phyloP scores from a whole-genome alignment of 495 filamentous ascomycete genomes.

The Saxophila tyrrhenica region DNA sequence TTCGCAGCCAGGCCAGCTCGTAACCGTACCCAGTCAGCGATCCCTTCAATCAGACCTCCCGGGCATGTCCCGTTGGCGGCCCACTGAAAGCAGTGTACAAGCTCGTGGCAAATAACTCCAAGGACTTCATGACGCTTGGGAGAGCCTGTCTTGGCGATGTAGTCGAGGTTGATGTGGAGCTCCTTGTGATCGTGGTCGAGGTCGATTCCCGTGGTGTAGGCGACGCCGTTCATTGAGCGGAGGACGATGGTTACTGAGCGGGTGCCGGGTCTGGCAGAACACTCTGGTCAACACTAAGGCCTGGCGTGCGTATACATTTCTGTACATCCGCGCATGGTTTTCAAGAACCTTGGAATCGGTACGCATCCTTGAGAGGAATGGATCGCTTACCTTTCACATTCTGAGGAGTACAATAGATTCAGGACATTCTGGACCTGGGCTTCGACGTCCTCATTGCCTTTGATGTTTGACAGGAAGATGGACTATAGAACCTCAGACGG shows the following conservation, averaged over 20 bases:
- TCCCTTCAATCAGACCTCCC: constrained; percentile 76
- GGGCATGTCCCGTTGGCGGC: constrained; percentile 53
- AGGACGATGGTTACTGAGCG: constrained; percentile 85
- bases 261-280: constrained; percentile 37
- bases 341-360: too few species aligned
- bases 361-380: not conserved
- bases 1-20: constrained; percentile 61
- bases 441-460: constrained; percentile 40
- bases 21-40: constrained; percentile 88
- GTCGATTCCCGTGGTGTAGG: constrained; percentile 75
- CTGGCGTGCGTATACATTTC: too few species aligned
- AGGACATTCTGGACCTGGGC: constrained; percentile 55
- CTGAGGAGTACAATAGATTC: constrained; percentile 43
- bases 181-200: constrained; percentile 88
- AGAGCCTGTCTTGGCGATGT: constrained; percentile 41
- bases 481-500: constrained; percentile 1
- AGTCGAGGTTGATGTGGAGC: constrained; percentile 75
- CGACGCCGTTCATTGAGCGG: constrained; percentile 66
- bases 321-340: too few species aligned
- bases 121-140: constrained; percentile 50
- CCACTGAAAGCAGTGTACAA: constrained; percentile 93
- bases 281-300: too few species aligned
- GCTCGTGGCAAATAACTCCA: constrained; percentile 82
- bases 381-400: not conserved
- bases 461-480: constrained; percentile 22